Base-by-base conservation (phyloP, 768 basidiomycete genomes). In the Crucibulum laeve region DNA sequence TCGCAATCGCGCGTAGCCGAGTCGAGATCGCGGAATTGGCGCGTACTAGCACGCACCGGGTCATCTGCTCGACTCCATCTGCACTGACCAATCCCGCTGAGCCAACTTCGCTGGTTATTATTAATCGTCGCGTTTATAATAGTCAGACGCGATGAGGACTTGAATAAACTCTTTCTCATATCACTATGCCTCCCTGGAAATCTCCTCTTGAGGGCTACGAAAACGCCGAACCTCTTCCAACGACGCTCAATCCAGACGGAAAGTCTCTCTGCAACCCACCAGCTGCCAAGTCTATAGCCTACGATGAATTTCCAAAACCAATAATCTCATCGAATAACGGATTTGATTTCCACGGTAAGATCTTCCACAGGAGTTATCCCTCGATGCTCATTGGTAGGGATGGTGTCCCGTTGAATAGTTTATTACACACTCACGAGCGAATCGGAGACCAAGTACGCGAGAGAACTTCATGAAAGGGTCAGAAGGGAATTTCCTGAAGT, bases 261-360 rank as follows among this genome's bases (percentile, higher is more conserved):
- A 82, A 80, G 54, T 80, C 77, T 0, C 58, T 80, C 21, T 62
- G 58, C 57, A 81, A 81, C 53, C 62, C 63, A 0, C 71, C 76
- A 1, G 63, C 60, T 2, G 61, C 62, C 18, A 65, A 57, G 48
- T 84, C 84, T 0, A 18, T 64, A 1, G 69, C 73, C 0, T 86
- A 86, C 49, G 63, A 74, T 7, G 48, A 62, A 6, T 82, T 84
- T 48, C 79, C 77, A 0, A 45, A 68, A 6, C 82, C 80, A 4
- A 79, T 86, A 43, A 61, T 64, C 36, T 45, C 70, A 1, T 64
- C 67, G 25, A 74, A 75, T 38, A 76, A 82, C 38, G 83, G 79
- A 0, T 86, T 87, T 49, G 84, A 87, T 59, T 87, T 87, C 53
- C 85, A 87, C 54, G 73, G 84, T 81, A 45, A 61, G 80, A 55